These are phyloP conservation scores for Quercus engelmannii DNA, from an alignment of 306 rosid genomes.

Conservation along the genomic window DNA sequence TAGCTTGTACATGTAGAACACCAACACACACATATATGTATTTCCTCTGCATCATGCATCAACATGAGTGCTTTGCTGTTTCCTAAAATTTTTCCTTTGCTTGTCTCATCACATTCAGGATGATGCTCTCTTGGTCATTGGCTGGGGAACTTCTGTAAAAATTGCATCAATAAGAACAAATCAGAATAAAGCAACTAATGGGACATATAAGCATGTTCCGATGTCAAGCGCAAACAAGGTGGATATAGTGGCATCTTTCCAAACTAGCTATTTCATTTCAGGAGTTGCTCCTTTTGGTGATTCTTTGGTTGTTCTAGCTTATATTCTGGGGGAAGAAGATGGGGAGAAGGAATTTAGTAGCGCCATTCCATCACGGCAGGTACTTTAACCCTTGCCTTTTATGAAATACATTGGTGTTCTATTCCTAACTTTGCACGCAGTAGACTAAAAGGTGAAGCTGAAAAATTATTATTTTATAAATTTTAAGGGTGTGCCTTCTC, in stretches of 20 bases:
- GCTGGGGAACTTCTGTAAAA: constrained; percentile 97
- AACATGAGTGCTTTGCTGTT: background rate
- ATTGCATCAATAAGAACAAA: constrained; percentile 75
- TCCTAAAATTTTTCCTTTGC: constrained; percentile 20
- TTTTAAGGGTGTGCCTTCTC: background rate
- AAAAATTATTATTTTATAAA: background rate
- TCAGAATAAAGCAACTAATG: constrained; percentile 58
- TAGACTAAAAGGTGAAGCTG: background rate
- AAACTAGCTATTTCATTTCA: constrained; percentile 83
- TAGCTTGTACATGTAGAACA: constrained; percentile 1
- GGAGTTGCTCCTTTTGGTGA: constrained; percentile 98
- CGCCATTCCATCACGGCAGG: constrained; percentile 75
- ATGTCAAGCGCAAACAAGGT: constrained; percentile 68
- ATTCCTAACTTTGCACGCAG: constrained; percentile 1
- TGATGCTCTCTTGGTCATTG: constrained; percentile 84
- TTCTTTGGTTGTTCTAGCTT: constrained; percentile 90
- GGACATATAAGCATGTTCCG: constrained; percentile 58
- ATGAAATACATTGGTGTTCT: constrained; percentile 15
- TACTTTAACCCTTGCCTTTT: constrained; percentile 25
- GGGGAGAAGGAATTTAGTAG: constrained; percentile 84
- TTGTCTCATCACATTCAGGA: constrained; percentile 54
- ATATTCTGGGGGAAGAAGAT: constrained; percentile 83
- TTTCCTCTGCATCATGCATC: constrained; percentile 5
- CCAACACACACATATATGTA: background rate
- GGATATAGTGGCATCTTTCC: constrained; percentile 96